phyloP scores from a whole-genome alignment of 306 rosid genomes.

The Fragaria nilgerrensis region DNA sequence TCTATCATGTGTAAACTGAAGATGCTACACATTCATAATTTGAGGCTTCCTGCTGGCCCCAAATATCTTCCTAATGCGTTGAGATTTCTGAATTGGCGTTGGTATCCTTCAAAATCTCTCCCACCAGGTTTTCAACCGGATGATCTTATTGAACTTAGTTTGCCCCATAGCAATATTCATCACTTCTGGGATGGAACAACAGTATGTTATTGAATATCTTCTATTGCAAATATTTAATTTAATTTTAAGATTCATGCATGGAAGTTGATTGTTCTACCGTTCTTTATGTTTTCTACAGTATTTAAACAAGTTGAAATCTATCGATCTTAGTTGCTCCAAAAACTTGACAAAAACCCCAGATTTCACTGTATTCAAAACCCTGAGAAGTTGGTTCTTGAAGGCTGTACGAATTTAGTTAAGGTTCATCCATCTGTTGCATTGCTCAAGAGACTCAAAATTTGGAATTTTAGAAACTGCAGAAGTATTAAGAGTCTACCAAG shows the following conservation, averaged over 20 bases:
- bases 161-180: background rate
- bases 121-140: background rate
- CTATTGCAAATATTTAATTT: background rate
- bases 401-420: background rate
- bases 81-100: background rate
- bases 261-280: background rate
- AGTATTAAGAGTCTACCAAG: constrained; percentile 8
- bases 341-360: constrained; percentile 20
- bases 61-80: background rate
- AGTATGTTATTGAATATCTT: background rate
- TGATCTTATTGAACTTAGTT: background rate
- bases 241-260: background rate
- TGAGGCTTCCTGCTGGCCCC: background rate
- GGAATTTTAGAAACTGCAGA: background rate
- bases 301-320: constrained; percentile 11
- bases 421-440: constrained; percentile 17
- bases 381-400: constrained; percentile 13
- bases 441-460: background rate
- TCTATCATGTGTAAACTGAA: background rate
- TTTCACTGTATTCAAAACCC: constrained; percentile 21
- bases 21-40: background rate
- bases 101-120: constrained; percentile 14
- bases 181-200: background rate
- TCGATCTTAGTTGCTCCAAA: constrained; percentile 19
- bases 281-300: background rate